Evolutionary conservation across 805 yeast genomes (phyloP).

Genomic region (Nakazawaea siamensis): DNA sequence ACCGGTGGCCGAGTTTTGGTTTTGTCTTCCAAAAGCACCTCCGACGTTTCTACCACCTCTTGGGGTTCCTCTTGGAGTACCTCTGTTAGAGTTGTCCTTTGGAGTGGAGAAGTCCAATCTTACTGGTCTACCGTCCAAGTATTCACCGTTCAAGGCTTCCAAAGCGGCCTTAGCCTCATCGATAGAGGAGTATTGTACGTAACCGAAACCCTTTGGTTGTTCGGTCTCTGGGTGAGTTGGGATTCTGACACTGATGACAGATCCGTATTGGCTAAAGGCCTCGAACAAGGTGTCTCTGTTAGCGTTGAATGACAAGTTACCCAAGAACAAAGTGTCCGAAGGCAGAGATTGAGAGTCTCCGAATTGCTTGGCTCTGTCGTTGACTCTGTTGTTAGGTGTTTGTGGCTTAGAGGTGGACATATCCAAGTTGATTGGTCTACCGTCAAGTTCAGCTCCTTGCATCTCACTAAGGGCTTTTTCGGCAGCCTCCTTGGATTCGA

Average conservation of each 20-base stretch:
- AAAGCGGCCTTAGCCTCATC: slow-evolving; percentile 90
- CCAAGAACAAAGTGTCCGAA: slow-evolving; percentile 91
- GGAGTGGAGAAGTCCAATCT: slow-evolving; percentile 95
- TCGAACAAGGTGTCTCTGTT: slow-evolving; percentile 72
- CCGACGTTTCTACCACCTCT: slow-evolving; percentile 26
- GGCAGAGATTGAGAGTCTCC: slow-evolving; percentile 92
- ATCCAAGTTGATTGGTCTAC: slow-evolving; percentile 93
- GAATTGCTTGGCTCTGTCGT: slow-evolving; percentile 78
- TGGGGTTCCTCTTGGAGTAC: slow-evolving; percentile 31
- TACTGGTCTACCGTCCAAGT: slow-evolving; percentile 85
- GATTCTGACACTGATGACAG: slow-evolving; percentile 80
- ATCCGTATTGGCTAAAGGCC: slow-evolving; percentile 71
- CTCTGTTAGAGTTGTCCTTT: slow-evolving; percentile 43
- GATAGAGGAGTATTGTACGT: slow-evolving; percentile 80
- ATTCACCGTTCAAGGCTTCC: slow-evolving; percentile 81
- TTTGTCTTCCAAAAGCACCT: slow-evolving; percentile 20
- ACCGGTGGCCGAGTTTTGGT: slow-evolving; percentile 42
- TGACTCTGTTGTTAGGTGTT: slow-evolving; percentile 36
- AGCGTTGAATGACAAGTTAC: slow-evolving; percentile 90
- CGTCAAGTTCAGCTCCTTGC: slow-evolving; percentile 95
- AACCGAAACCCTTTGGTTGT: slow-evolving; percentile 98
- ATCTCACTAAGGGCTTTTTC: slow-evolving; percentile 76
- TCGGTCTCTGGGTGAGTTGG: slow-evolving; percentile 99
- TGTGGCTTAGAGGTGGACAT: slow-evolving; percentile 80
- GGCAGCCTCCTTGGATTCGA: slow-evolving; percentile 67